phyloP scores from a whole-genome alignment of 2,329 filamentous ascomycete species.

The Pestalotiopsis sp. region DNA sequence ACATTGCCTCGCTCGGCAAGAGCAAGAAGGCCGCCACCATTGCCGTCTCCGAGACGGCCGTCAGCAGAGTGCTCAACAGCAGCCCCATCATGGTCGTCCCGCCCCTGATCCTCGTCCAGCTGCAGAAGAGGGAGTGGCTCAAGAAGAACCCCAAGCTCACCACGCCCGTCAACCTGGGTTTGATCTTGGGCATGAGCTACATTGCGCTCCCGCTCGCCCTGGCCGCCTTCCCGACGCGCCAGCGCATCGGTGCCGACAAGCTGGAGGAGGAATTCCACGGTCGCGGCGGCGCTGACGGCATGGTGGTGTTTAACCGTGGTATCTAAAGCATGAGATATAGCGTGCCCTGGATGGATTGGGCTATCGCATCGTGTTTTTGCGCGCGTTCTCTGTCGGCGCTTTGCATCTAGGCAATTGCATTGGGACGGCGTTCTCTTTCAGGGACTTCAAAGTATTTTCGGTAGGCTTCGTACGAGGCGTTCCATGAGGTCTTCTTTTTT shows the following conservation, averaged over 20 bases:
- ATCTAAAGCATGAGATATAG: conserved; percentile 56
- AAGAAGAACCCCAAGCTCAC: conserved; percentile 75
- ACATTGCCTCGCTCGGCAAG: conserved; percentile 77
- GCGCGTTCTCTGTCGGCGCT: not conserved
- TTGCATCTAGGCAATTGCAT: not conserved
- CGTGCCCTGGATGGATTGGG: too few species aligned
- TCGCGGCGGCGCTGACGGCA: conserved; percentile 74
- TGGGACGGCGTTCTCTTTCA: conserved; percentile 6
- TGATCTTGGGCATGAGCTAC: conserved; percentile 86
- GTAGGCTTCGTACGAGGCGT: conserved; percentile 1
- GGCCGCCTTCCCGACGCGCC: conserved; percentile 89
- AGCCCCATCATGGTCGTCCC: conserved; percentile 98
- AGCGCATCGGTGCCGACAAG: conserved; percentile 74
- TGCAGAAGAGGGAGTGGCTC: conserved; percentile 86
- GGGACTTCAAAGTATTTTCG: not conserved
- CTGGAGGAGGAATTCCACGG: conserved; percentile 88
- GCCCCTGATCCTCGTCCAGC: conserved; percentile 78
- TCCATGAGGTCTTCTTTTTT: not conserved
- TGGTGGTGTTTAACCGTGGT: conserved; percentile 96
- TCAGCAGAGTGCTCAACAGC: conserved; percentile 89
- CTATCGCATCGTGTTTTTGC: not conserved
- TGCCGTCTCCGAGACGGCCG: conserved; percentile 89
- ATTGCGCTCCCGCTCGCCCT: conserved; percentile 88
- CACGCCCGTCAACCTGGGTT: conserved; percentile 79
- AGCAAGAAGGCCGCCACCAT: conserved; percentile 85